Conservation (phyloP, 2,329 filamentous ascomycete genomes). For the Aureobasidium sp. region DNA sequence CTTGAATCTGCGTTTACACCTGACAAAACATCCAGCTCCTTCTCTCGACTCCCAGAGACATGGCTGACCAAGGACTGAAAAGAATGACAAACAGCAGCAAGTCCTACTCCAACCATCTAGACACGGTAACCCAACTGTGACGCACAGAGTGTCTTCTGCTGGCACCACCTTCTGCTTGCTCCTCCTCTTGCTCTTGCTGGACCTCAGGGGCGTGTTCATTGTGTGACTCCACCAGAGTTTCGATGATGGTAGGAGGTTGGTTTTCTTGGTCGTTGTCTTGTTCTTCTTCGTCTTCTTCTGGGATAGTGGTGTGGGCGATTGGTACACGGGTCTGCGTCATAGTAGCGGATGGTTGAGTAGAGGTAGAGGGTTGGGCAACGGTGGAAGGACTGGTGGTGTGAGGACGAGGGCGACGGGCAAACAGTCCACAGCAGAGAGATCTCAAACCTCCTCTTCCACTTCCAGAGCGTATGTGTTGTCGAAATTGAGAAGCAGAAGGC, state of each 20-base stretch:
- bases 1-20: too few relatives aligned
- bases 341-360: not conserved
- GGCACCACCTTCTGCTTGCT: not conserved
- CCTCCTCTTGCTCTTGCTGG: not conserved
- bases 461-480: not conserved
- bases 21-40: not conserved
- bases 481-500: not conserved
- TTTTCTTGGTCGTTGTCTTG: not conserved
- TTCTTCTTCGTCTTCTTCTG: not conserved
- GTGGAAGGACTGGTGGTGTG: not conserved
- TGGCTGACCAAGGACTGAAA: not conserved
- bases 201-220: not conserved
- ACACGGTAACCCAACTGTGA: slow-evolving; percentile 5
- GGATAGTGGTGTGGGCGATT: not conserved
- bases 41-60: not conserved
- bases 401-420: not conserved
- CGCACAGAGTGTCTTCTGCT: not conserved
- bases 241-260: not conserved
- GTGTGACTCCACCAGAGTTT: not conserved
- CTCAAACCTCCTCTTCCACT: not conserved
- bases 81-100: not conserved
- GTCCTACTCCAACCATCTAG: slow-evolving; percentile 6
- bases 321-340: not conserved
- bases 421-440: not conserved
- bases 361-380: not conserved